Evolutionary conservation across 352 stramenopile species (phyloP), one percentile per base, ranked within the genome.

Genomic region (Phytophthora fragariaefolia): DNA sequence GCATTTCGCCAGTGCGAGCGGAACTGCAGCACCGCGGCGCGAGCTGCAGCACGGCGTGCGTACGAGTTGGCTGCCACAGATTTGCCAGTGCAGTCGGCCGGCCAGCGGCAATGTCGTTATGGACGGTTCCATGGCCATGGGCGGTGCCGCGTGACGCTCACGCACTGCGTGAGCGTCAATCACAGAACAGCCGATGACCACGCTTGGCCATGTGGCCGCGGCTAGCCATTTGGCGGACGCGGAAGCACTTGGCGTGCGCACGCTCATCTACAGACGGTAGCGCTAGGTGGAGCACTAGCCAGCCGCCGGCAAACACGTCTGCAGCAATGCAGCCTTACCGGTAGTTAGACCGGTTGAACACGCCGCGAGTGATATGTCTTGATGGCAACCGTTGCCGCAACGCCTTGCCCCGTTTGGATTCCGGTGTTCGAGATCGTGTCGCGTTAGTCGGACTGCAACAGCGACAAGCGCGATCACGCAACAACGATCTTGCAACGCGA

Each of bases 391-490:
- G n/a, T n/a, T n/a, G n/a, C n/a, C n/a, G n/a, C n/a, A n/a, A n/a
- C n/a, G n/a, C n/a, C n/a, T n/a, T n/a, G n/a, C n/a, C n/a, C n/a
- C n/a, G n/a, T n/a, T n/a, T 7, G 9, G 30, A 43, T 43, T 43
- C 34, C 34, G 34, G 34, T 43, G 34, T 22, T 43, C 34, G 15
- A 43, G 3, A n/a, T 43, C 34, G 7, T 43, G n/a, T n/a, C n/a
- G n/a, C n/a, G n/a, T n/a, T n/a, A n/a, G n/a, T 42, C 18, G n/a
- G 34, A 43, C 34, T 42, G 34, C 34, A 42, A 42, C 34, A 42
- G 13, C 28, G 34, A 42, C 34, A 40, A 42, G 8, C 34, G n/a
- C 32, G 32, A 40, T 13, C 32, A n/a, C 12, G 32, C 32, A 40
- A 40, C 12, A 4, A 7, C 34, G 15, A 43, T 43, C 34, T 43